Base-by-base conservation (phyloP, 345 rosid genomes). In the Hypericum androsaemum region DNA sequence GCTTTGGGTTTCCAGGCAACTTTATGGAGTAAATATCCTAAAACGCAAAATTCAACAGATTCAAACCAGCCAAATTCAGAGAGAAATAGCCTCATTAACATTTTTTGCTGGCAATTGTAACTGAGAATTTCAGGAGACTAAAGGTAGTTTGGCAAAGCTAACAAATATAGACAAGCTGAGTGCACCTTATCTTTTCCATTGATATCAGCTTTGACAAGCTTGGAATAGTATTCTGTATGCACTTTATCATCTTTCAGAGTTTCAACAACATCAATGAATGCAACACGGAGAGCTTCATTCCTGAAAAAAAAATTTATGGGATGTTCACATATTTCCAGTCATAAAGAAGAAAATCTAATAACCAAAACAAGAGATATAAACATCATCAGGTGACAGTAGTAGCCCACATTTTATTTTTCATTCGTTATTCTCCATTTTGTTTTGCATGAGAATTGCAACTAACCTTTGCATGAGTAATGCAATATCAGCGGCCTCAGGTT, bases 251-350 rank as follows among this genome's bases (percentile, higher is more conserved):
- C 77, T 68, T 78, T 71, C 49, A 84, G 61, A 51, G 83, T 80
- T 70, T 90, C 98, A 47, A 90, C 96, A 58, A 77, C 76, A 75
- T 87, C 96, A 11, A 90, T 88, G 63, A 82, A 90, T 64, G 98
- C 98, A 60, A 90, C 83, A 47, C 98, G 98, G 56, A 90, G 92
- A 53, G 98, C 98, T 79, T 90, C 98, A 78, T 88, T 84, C 75
- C 98, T 90, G 73, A 39, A 53, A 71, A 52, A 9, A n/a, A 70
- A 49, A 50, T 12, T 37, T 53, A 72, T 52, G 39, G 50, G 45
- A 22, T 46, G 47, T 56, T 52, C n/a, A 8, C 57, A 40, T 46
- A 40, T 14, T 5, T 22, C 1, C 32, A 53, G 38, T n/a, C 6
- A 41, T 8, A 15, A 50, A 45, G 13, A 54, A 47, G 17, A 41